Percentiles rank a stretch among this genome's conserved stretches.
Conservation (phyloP, 1,284 basidiomycete species). For the Tilletia horrida region DNA sequence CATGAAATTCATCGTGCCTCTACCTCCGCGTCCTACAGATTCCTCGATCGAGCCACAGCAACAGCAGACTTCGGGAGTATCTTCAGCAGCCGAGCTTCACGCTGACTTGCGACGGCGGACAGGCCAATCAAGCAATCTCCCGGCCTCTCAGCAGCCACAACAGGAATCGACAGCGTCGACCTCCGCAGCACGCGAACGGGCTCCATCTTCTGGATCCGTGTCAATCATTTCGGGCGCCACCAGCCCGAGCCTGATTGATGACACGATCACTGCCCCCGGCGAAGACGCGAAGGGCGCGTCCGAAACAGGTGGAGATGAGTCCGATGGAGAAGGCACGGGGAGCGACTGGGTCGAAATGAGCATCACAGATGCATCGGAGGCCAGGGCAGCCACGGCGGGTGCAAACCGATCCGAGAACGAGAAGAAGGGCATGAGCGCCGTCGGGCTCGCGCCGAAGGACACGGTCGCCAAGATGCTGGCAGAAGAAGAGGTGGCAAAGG, state of each 20-base stretch:
- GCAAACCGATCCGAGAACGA: not conserved
- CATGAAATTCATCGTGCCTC: constrained; percentile 30
- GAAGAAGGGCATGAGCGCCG: not conserved
- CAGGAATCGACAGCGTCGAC: constrained; percentile 2
- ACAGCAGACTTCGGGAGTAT: too few species aligned
- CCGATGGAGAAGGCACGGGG: not conserved
- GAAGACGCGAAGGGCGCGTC: not conserved
- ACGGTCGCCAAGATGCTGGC: constrained; percentile 8
- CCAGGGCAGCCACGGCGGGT: not conserved
- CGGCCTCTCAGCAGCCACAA: not conserved
- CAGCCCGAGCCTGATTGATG: not conserved
- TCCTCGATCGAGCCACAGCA: not conserved
- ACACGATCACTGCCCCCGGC: too few species aligned
- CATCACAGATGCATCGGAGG: constrained; percentile 25
- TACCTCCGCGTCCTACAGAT: not conserved
- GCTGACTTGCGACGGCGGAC: not conserved
- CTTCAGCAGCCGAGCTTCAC: not conserved
- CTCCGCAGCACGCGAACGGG: not conserved
- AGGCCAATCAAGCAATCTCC: not conserved
- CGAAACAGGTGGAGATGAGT: not conserved
- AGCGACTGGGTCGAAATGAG: constrained; percentile 46
- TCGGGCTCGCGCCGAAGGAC: constrained; percentile 11
- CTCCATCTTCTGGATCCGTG: not conserved
- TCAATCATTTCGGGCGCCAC: constrained; percentile 14
- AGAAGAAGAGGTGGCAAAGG: constrained; percentile 11